phyloP scores from a whole-genome alignment of 2,329 filamentous ascomycete genomes.

The Reticulascus tulasneorum region DNA sequence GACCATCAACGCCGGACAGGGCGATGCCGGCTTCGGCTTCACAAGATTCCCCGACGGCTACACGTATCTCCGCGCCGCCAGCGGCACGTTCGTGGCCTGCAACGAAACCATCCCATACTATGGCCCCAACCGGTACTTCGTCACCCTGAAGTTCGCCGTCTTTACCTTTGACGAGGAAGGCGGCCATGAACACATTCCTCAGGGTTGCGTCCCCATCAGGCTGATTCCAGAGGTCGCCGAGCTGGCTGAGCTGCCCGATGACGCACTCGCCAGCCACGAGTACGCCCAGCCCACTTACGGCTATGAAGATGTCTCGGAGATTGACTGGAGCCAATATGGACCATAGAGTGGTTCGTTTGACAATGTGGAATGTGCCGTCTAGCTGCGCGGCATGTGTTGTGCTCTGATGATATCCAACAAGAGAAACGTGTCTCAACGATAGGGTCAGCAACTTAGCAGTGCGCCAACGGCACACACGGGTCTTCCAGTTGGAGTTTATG shows the following conservation, averaged over 20 bases:
- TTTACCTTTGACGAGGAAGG: too few species aligned
- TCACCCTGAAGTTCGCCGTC: constrained; percentile 36
- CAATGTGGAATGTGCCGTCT: too few species aligned
- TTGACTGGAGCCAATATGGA: constrained; percentile 31
- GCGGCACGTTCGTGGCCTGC: constrained; percentile 38
- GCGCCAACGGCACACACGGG: too few species aligned
- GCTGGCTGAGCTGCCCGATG: constrained; percentile 30
- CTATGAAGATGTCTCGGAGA: constrained; percentile 38
- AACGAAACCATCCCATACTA: constrained; percentile 39
- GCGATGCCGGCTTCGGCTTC: constrained; percentile 31
- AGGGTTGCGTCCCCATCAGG: constrained; percentile 36
- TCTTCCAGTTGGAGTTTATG: too few species aligned
- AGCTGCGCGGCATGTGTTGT: too few species aligned
- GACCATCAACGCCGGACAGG: constrained; percentile 28
- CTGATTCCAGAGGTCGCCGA: constrained; percentile 40
- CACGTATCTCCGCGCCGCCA: constrained; percentile 20
- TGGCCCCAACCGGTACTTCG: constrained; percentile 25
- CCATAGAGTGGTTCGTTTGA: too few species aligned
- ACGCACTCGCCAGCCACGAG: constrained; percentile 33
- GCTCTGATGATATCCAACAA: too few species aligned
- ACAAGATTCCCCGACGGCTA: constrained; percentile 30
- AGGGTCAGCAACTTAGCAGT: too few species aligned
- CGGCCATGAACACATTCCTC: constrained; percentile 36
- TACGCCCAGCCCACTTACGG: constrained; percentile 33
- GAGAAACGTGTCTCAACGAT: too few species aligned